A percentile compares a stretch with the other conserved stretches of the same genome.
Evolutionary conservation across 2,329 filamentous ascomycete species (phyloP).

Genomic region (Blastomyces silverae): DNA sequence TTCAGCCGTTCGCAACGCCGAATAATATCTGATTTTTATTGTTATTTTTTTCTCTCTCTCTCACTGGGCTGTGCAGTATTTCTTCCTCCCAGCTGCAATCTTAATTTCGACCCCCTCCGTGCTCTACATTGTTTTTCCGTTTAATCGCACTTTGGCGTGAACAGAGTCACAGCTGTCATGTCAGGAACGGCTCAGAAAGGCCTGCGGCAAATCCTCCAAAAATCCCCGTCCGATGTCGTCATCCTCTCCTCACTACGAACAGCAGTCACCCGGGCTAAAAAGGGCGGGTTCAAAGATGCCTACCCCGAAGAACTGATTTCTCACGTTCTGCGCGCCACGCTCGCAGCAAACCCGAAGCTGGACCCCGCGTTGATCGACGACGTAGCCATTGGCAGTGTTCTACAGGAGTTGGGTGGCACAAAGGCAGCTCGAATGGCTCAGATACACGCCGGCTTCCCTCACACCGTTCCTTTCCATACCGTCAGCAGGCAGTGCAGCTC

Average conservation of each 20-base stretch:
- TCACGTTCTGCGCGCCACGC: slow-evolving; percentile 57
- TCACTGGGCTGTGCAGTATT: background rate
- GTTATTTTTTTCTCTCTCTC: too few species aligned
- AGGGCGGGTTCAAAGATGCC: slow-evolving; percentile 76
- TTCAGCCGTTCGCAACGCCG: background rate
- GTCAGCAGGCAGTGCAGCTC: slow-evolving; percentile 82
- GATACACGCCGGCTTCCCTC: slow-evolving; percentile 71
- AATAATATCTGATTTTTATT: background rate
- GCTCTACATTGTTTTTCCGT: background rate
- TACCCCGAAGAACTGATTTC: slow-evolving; percentile 83
- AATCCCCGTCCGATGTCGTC: slow-evolving; percentile 73
- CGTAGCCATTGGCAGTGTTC: slow-evolving; percentile 77
- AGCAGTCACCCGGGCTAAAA: slow-evolving; percentile 74
- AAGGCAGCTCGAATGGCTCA: slow-evolving; percentile 90
- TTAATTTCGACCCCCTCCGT: background rate
- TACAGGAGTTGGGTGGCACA: slow-evolving; percentile 81
- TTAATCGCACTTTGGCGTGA: slow-evolving; percentile 10
- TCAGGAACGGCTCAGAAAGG: slow-evolving; percentile 53
- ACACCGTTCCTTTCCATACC: slow-evolving; percentile 70
- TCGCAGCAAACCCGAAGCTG: slow-evolving; percentile 65
- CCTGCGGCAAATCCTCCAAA: slow-evolving; percentile 68
- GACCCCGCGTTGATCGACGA: slow-evolving; percentile 66
- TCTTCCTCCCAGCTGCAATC: background rate
- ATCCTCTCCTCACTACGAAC: slow-evolving; percentile 88
- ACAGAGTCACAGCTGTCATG: slow-evolving; percentile 33